phyloP scores from a whole-genome alignment of 2,329 filamentous ascomycete genomes.

The Didymella segeticola region DNA sequence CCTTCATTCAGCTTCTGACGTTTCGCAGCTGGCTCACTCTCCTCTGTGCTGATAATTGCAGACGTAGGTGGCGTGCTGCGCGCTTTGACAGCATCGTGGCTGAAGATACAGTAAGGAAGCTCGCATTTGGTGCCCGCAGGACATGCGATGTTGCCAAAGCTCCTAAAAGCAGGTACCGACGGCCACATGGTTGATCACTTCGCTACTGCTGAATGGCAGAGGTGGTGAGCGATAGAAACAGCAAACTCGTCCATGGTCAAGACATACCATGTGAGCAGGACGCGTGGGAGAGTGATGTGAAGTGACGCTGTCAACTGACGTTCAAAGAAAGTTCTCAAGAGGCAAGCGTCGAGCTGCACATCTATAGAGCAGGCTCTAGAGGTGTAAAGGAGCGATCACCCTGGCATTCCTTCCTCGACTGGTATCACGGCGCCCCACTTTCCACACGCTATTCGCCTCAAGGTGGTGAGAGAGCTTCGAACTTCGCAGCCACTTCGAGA shows the following conservation, averaged over 20 bases:
- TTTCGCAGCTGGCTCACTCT: slow-evolving; percentile 32
- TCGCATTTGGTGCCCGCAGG: slow-evolving; percentile 58
- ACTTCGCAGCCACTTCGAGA: background rate
- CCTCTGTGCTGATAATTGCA: slow-evolving; percentile 3
- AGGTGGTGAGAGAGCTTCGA: background rate
- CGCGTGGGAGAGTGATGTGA: background rate
- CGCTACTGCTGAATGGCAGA: background rate
- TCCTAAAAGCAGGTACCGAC: slow-evolving; percentile 31
- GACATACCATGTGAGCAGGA: slow-evolving; percentile 10
- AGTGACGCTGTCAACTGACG: background rate
- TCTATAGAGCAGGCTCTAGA: background rate
- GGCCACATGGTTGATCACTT: slow-evolving; percentile 37
- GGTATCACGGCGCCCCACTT: background rate
- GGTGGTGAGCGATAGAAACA: slow-evolving; percentile 3
- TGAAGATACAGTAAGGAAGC: slow-evolving; percentile 66
- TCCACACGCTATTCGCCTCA: background rate
- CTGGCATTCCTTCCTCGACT: background rate
- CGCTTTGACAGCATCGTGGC: slow-evolving; percentile 51
- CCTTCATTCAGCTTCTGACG: slow-evolving; percentile 39
- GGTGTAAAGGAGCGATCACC: background rate
- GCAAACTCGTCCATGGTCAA: background rate
- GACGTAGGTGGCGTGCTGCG: slow-evolving; percentile 4
- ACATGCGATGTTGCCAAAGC: slow-evolving; percentile 50
- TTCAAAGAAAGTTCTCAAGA: background rate
- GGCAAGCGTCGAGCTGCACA: background rate